Conservation (phyloP, 2,329 filamentous ascomycete species). For the Fusarium hainanense region DNA sequence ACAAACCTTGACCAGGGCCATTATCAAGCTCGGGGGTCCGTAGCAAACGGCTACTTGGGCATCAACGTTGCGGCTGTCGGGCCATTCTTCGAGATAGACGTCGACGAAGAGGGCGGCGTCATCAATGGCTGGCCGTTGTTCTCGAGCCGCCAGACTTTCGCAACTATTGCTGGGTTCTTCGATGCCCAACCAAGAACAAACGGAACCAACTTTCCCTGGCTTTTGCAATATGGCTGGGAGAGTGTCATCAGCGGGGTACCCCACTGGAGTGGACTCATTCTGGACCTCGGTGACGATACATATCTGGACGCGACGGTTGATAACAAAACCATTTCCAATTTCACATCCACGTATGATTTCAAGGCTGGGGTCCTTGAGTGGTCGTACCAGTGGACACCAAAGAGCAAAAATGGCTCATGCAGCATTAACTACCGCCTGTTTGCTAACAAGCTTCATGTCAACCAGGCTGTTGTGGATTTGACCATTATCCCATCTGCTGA, state of each 20-base stretch:
- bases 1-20: neutral
- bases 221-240: slow-evolving; percentile 9
- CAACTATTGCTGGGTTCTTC: neutral
- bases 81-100: neutral
- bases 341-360: slow-evolving; percentile 1
- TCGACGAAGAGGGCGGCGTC: neutral
- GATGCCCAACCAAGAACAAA: neutral
- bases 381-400: neutral
- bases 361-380: neutral
- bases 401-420: accelerated
- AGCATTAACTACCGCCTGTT: neutral
- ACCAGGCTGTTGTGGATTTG: neutral
- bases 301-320: slow-evolving; percentile 11
- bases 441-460: neutral
- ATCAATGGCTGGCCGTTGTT: slow-evolving; percentile 16
- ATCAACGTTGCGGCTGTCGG: slow-evolving; percentile 3
- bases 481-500: neutral
- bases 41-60: slow-evolving; percentile 12
- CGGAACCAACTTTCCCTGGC: slow-evolving; percentile 6
- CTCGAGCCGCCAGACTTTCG: neutral
- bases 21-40: slow-evolving; percentile 1
- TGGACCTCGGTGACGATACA: neutral
- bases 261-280: neutral
- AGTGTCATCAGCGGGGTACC: neutral
- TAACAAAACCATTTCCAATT: neutral